Conservation (phyloP, 495 filamentous ascomycete genomes). For the Neurospora sp. region DNA sequence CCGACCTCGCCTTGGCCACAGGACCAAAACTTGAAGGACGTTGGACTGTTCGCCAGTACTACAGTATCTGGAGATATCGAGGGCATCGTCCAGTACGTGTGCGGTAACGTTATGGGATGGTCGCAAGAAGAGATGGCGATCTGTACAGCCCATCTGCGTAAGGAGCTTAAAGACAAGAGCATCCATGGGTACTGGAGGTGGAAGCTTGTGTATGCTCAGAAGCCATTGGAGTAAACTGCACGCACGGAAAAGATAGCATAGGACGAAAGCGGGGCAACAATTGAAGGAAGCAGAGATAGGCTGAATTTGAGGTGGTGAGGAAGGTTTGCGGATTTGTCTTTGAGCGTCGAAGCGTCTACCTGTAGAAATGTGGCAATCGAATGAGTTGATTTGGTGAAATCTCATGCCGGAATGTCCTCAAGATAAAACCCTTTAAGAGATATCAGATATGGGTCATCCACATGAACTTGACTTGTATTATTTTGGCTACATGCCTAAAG, state of each 20-base stretch:
- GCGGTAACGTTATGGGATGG: neutral
- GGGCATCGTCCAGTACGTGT: neutral
- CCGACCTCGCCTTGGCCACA: slow-evolving; percentile 36
- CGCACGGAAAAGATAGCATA: neutral
- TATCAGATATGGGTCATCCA: no score
- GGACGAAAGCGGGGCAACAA: neutral
- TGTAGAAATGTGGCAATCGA: no score
- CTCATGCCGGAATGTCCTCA: no score
- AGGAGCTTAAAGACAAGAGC: neutral
- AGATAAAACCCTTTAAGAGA: no score
- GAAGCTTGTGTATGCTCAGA: slow-evolving; percentile 22
- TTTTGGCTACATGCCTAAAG: no score
- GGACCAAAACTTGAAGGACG: slow-evolving; percentile 36
- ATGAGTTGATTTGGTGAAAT: no score
- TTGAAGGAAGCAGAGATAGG: no score
- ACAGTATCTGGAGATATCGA: neutral
- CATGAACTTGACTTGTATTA: no score
- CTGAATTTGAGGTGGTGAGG: no score
- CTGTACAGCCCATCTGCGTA: neutral
- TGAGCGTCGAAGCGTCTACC: no score
- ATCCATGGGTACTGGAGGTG: slow-evolving; percentile 7
- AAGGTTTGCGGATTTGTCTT: no score
- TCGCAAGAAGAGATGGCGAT: neutral
- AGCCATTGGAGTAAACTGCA: slow-evolving; percentile 8
- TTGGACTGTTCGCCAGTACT: slow-evolving; percentile 21